A percentile compares a stretch with the other conserved stretches of the same genome.
phyloP scores from a whole-genome alignment of 192 early-diverging fungal species.

The Coemansia sp. region DNA sequence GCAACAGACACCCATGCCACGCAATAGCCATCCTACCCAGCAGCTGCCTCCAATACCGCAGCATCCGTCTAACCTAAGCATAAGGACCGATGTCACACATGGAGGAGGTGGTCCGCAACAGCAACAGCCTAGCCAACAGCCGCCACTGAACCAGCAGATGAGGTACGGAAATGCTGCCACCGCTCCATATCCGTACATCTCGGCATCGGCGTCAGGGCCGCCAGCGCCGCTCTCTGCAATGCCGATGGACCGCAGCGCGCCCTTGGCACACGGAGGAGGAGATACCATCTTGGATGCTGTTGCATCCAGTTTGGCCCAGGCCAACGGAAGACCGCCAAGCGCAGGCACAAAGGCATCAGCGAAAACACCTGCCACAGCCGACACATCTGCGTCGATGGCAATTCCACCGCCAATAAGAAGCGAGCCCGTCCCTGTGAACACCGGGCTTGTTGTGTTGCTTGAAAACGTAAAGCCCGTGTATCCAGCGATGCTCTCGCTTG shows the following conservation, averaged over 20 bases:
- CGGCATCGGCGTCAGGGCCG: background rate
- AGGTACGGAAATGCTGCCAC: background rate
- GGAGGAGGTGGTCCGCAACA: background rate
- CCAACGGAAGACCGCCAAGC: background rate
- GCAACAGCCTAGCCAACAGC: background rate
- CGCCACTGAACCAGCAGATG: background rate
- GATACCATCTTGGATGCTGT: background rate
- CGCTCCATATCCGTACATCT: background rate
- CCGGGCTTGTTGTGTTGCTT: conserved; percentile 35
- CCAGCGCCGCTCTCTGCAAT: background rate
- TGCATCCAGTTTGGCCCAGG: background rate
- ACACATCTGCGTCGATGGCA: background rate
- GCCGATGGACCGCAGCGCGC: background rate
- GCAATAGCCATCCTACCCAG: conserved; percentile 12
- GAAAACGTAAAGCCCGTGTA: conserved; percentile 62
- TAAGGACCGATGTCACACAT: conserved; percentile 13
- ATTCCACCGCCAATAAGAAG: background rate
- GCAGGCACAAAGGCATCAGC: background rate
- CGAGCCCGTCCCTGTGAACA: conserved; percentile 22
- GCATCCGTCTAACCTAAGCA: conserved; percentile 14
- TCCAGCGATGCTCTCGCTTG: conserved; percentile 69
- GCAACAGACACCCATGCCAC: background rate
- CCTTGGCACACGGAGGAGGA: background rate
- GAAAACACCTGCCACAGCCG: conserved; percentile 6
- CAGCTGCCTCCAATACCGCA: conserved; percentile 9